Base-by-base conservation (phyloP, 352 stramenopile species). In the Globisporangium viniferum region DNA sequence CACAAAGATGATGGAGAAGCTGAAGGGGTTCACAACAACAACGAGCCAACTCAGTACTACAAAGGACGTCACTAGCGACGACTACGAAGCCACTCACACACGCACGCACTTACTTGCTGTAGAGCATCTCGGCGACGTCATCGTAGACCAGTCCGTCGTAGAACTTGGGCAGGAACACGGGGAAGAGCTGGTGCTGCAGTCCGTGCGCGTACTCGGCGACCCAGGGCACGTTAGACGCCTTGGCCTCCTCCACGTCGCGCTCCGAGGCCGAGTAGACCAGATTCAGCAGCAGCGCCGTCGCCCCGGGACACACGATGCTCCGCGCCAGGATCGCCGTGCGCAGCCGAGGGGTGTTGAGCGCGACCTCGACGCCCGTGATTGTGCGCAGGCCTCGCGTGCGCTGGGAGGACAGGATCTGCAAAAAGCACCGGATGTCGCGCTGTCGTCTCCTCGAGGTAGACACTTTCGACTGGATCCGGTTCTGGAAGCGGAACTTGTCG, bases 161-260 rank as follows among this genome's bases (percentile, higher is more conserved):
- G 53, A 66, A 76, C 2, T 53, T 54, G 0, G 79, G 80, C 6
- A 90, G 64, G 33, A 79, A 73, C 2, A 86, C 76, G 0, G 81
- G 76, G 39, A 84, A 88, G 3, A 90, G 46, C 55, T 87, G 75
- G 58, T 87, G 77, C 61, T 87, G 78, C 62, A 90, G 69, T 2
- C 79, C 81, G 10, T 73, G 59, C 14, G 79, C 70, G 48, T 90
- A 90, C 69, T 90, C 81, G 8, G 67, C 71, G 29, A 87, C 82
- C 81, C 81, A 90, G 9, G 73, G 81, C 49, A 81, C 73, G 27
- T 70, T 75, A 4, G 77, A 81, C 10, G 59, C 53, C 36, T 84
- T 73, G 9, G 67, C 77, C 54, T 78, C 72, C 9, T 62, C 62
- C 0, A 83, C 69, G 7, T 81, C 67, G 2, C 66, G 64, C 63